Evolutionary conservation across 2,329 filamentous ascomycete species (phyloP), one percentile per base, ranked within the genome.

Genomic region (Emericellopsis cladophorae): DNA sequence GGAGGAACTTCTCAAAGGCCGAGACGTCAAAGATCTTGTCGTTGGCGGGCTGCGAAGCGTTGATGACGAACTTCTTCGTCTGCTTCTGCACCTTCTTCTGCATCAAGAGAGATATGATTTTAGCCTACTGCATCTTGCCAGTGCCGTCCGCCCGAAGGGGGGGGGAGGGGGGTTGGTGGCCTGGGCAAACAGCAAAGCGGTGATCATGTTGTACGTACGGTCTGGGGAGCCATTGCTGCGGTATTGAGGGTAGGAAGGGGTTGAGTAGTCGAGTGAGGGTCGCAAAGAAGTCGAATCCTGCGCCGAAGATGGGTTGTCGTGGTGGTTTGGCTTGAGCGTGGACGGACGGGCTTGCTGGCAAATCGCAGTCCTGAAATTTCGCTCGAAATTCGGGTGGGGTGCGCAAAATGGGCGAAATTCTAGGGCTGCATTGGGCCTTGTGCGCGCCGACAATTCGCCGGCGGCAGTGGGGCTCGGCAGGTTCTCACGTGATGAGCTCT

Each of bases 21-120:
- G 85, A 81, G 66, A 95, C 81, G 69, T 98, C 92, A 81, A 98
- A 96, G 80, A 98, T 98, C 83, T 96, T 96, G 80, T 98, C 92
- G 74, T 80, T 85, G 57, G 89, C 89, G 60, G 92, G 92, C 74
- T 96, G 90, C 61, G 86, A 89, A 68, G 89, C 90, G 76, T 98
- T 94, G 85, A 98, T 96, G 76, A 94, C 82, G 82, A 87, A 98
- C 90, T 89, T 90, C 78, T 89, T 88, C 62, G 84, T 88, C 61
- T 81, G 68, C 79, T 89, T 89, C 74, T 81, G 80, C 58, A 73
- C 65, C 73, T 86, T 76, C 72, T 76, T 76, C 72, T 76, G 62
- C 58, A 77, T 70, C 75, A 61, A 44, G 58, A 61, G 58, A 58
- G 67, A 65, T 62, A 66, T 67, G 68, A 67, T 72, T 76, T 93